These are phyloP conservation scores for Apiotrichum mycotoxinovorans DNA, from an alignment of 1,284 basidiomycete genomes.

Conservation along the genomic window DNA sequence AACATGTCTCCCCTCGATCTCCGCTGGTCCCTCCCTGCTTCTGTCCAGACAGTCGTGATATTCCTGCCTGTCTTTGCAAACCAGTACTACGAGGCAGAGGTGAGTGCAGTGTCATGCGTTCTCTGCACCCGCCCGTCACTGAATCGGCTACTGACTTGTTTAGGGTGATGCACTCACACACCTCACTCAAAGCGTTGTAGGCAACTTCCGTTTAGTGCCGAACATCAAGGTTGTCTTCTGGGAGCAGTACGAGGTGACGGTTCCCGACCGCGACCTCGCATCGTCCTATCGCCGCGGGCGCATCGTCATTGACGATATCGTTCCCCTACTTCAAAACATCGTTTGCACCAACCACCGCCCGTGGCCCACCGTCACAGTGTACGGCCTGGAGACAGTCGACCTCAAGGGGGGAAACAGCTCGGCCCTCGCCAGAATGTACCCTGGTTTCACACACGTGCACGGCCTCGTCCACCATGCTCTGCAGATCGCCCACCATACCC, in stretches of 20 bases:
- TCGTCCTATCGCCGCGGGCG: not conserved
- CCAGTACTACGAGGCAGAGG: not conserved
- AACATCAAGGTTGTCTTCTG: conserved; percentile 1
- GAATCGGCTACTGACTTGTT: not conserved
- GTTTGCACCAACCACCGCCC: not conserved
- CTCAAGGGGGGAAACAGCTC: not conserved
- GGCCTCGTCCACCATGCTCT: not conserved
- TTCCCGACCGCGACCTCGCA: not conserved
- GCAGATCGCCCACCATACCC: not conserved
- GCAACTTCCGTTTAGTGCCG: not conserved
- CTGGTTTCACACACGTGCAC: not conserved
- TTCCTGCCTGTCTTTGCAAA: not conserved
- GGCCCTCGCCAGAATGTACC: not conserved
- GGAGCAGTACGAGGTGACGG: not conserved
- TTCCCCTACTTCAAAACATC: not conserved
- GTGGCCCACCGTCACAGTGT: not conserved
- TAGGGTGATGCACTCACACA: not conserved
- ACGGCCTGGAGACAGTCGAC: not conserved
- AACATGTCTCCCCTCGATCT: not conserved
- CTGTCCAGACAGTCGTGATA: not conserved
- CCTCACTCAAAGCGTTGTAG: not conserved
- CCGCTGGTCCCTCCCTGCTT: not conserved
- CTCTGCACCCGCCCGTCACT: not conserved
- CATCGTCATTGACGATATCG: not conserved
- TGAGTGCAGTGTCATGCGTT: not conserved